Evolutionary conservation across 2,329 filamentous ascomycete genomes (phyloP), one percentile per base, ranked within the genome.

Genomic region (Claviceps pusilla): DNA sequence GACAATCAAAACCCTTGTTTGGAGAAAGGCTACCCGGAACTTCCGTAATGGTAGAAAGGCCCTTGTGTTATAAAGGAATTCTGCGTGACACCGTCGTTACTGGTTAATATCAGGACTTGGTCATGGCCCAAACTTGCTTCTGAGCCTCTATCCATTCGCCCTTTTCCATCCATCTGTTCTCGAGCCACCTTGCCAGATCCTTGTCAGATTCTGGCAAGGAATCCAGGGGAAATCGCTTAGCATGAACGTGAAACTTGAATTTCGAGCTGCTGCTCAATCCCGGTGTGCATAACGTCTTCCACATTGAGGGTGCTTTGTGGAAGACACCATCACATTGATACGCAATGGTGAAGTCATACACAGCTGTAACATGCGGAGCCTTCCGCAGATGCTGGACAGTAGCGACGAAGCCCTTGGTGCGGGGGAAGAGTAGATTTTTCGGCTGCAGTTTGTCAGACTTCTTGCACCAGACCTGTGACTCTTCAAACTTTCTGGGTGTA

Each of bases 401-500:
- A 33, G 77, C 73, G 50, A 82, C 71, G 63, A 84, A 83, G 51
- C 79, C 79, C 63, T 78, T 82, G 24, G 75, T 80, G 37, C 78
- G 73, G 28, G 79, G 79, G 59, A 81, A 82, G 19, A 83, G 71
- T 12, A 80, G 71, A 64, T 84, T 76, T 64, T 71, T 70, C 7
- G 77, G 78, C 57, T 79, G 70, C 2, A 73, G 72, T 49, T 72
- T 73, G 57, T 69, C 63, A 59, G 76, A 73, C 56, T 69, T 67
- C 54, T 70, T 69, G 65, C 78, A 82, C 74, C 76, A 82, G 7
- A 64, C 61, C 55, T 69, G 69, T 1, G 78, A 74, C 57, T 75
- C 70, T 48, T 69, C 66, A 58, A 77, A 74, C 64, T 82, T 83
- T 54, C 68, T 61, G 1, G 68, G 68, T 3, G 77, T 82, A 63